These are phyloP conservation scores for Allium fistulosum DNA, from an alignment of 106 monocot species.

Conservation along the genomic window DNA sequence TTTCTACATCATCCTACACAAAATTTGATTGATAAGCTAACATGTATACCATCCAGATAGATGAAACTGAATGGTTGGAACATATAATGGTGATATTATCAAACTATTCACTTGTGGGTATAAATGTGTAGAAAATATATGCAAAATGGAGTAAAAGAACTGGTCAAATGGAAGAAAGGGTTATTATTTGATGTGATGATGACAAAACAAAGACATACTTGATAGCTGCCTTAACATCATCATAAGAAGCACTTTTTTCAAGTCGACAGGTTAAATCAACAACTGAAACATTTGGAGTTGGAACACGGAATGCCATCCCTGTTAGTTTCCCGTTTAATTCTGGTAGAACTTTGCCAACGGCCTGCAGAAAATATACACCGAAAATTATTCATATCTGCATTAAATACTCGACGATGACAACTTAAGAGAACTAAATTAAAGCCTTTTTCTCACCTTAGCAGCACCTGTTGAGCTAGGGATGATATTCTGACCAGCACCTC, in stretches of 20 bases:
- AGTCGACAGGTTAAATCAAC: conserved; percentile 95
- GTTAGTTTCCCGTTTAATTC: conserved; percentile 94
- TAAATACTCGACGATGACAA: background rate
- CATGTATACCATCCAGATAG: too few species aligned
- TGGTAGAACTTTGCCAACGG: conserved; percentile 95
- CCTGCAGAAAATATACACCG: conserved; percentile 25
- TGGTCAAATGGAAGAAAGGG: too few species aligned
- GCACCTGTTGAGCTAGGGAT: conserved; percentile 99
- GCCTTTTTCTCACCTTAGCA: conserved; percentile 52
- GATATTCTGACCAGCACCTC: conserved; percentile 95
- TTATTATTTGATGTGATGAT: background rate
- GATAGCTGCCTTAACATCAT: conserved; percentile 85
- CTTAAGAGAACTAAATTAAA: too few species aligned
- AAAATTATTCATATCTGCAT: background rate
- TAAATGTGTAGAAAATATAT: background rate
- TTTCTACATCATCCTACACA: too few species aligned
- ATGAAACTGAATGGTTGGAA: too few species aligned
- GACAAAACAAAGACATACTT: conserved; percentile 40
- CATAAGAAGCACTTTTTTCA: conserved; percentile 84
- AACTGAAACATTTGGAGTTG: conserved; percentile 95
- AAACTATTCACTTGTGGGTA: too few species aligned
- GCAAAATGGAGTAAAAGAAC: background rate
- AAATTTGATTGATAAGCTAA: too few species aligned
- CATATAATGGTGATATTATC: too few species aligned
- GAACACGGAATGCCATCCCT: conserved; percentile 97